These are phyloP conservation scores for Neofusicoccum sp. DNA, from an alignment of 2,329 filamentous ascomycete genomes.

Conservation along the genomic window DNA sequence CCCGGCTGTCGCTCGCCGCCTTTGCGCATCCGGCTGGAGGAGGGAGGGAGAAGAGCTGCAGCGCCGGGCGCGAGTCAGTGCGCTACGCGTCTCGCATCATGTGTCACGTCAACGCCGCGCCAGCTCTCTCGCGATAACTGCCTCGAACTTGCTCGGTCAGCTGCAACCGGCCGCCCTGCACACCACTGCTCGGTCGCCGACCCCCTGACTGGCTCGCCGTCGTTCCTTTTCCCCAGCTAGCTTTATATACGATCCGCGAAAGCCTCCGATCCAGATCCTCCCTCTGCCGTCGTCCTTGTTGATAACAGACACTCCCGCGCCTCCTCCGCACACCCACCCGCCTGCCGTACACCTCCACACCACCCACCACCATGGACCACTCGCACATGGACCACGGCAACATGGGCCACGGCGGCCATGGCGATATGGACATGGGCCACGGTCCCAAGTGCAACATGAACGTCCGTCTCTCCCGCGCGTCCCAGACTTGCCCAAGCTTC, in stretches of 20 bases:
- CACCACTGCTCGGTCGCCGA: not conserved
- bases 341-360: not conserved
- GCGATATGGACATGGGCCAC: slow-evolving; percentile 33
- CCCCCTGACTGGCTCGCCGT: not conserved
- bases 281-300: no score
- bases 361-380: slow-evolving; percentile 25
- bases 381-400: slow-evolving; percentile 52
- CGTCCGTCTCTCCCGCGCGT: slow-evolving; percentile 51
- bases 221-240: no score
- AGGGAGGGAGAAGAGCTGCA: not conserved
- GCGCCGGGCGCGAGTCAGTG: not conserved
- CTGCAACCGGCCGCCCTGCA: not conserved
- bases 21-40: not conserved
- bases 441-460: slow-evolving; percentile 81
- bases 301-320: not conserved
- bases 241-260: no score
- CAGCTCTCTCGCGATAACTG: not conserved
- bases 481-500: not conserved
- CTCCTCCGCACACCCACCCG: not conserved
- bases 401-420: slow-evolving; percentile 52
- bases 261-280: no score
- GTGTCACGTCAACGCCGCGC: not conserved
- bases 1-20: not conserved
- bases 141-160: slow-evolving; percentile 11
- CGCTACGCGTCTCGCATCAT: not conserved